phyloP scores from a whole-genome alignment of 768 basidiomycete genomes.

The Suillus lakei region DNA sequence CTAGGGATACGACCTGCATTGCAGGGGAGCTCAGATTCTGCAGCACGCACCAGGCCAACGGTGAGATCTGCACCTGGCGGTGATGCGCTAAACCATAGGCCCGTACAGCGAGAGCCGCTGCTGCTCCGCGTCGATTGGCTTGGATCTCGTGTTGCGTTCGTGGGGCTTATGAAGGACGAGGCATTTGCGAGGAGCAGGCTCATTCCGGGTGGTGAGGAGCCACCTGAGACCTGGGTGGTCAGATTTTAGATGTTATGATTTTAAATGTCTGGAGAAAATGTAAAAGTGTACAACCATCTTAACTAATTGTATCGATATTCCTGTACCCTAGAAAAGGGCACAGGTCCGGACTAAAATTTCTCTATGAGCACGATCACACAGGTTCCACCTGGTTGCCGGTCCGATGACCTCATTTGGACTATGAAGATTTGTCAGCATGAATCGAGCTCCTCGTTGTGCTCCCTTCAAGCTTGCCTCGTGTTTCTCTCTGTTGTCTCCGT shows the following conservation, averaged over 20 bases:
- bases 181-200: constrained; percentile 6
- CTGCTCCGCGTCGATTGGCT: constrained; percentile 13
- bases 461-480: no score
- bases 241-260: neutral
- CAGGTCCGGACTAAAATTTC: no score
- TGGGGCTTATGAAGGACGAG: constrained; percentile 6
- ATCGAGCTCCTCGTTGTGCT: no score
- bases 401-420: no score
- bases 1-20: neutral
- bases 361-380: no score
- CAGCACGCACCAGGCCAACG: neutral
- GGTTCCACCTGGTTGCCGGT: no score
- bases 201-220: neutral
- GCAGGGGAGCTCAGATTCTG: neutral
- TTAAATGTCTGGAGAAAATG: neutral
- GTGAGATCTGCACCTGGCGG: neutral
- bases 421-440: no score
- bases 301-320: no score
- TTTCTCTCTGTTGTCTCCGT: no score
- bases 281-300: neutral
- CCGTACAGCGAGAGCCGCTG: neutral
- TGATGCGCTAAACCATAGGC: no score
- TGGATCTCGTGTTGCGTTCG: neutral
- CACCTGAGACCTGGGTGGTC: constrained; percentile 7
- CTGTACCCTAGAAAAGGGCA: no score